phyloP scores from a whole-genome alignment of 2,329 filamentous ascomycete species.

The Trichoderma guizhouense region DNA sequence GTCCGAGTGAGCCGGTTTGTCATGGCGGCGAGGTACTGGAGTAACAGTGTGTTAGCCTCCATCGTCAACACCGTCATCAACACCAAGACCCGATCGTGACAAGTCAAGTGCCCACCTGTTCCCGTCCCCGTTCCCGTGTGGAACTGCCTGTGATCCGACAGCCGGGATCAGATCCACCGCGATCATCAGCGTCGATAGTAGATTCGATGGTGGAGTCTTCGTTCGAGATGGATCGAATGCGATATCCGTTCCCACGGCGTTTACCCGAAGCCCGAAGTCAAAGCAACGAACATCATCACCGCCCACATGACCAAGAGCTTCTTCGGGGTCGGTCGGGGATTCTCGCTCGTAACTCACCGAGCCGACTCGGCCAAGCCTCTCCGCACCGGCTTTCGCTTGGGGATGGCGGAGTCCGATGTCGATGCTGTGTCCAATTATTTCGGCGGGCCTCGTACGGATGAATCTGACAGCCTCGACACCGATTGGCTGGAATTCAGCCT shows the following conservation, averaged over 20 bases:
- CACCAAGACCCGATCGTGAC: not conserved
- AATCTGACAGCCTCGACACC: not conserved
- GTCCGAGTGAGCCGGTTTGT: not conserved
- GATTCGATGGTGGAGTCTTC: not conserved
- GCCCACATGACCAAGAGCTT: not conserved
- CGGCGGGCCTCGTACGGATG: not conserved
- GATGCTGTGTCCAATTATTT: not conserved
- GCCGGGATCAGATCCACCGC: conserved; percentile 8
- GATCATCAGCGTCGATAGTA: not conserved
- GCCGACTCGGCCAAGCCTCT: not conserved
- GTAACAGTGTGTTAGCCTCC: not conserved
- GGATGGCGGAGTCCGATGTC: not conserved
- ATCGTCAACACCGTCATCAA: not conserved
- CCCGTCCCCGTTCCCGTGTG: not conserved
- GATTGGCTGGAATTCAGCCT: not conserved
- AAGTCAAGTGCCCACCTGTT: not conserved
- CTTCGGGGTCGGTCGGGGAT: not conserved
- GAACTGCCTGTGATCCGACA: not conserved
- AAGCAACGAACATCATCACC: not conserved
- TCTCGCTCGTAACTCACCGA: conserved; percentile 4
- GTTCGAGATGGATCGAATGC: not conserved
- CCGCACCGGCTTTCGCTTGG: not conserved
- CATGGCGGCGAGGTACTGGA: not conserved
- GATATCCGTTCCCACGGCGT: not conserved
- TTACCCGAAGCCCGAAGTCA: not conserved